phyloP scores from a whole-genome alignment of 1,284 basidiomycete species.

The Rhodotorula mucilaginosa region DNA sequence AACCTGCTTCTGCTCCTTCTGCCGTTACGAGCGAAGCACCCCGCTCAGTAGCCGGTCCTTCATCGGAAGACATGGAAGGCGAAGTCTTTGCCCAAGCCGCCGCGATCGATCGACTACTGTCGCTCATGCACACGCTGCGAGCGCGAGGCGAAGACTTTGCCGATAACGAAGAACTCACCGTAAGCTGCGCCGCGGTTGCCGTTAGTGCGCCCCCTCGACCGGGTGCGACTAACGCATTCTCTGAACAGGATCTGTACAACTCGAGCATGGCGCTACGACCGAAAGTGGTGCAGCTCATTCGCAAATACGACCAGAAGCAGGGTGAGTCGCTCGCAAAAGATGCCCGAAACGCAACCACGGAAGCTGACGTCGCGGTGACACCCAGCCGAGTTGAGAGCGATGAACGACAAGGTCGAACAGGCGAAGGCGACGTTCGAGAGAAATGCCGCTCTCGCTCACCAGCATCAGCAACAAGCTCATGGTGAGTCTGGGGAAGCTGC shows the following conservation, averaged over 20 bases:
- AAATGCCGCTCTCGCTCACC: conserved; percentile 27
- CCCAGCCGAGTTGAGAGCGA: conserved; percentile 42
- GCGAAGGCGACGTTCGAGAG: conserved; percentile 45
- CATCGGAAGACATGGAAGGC: conserved; percentile 83
- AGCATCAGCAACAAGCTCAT: neutral
- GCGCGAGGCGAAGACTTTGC: conserved; percentile 75
- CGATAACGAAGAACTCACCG: conserved; percentile 92
- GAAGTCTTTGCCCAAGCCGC: conserved; percentile 77
- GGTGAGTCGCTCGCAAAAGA: conserved; percentile 54
- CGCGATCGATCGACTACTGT: conserved; percentile 82
- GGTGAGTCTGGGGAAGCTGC: too few species aligned
- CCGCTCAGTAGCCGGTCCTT: neutral
- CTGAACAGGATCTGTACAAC: conserved; percentile 76
- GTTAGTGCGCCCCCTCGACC: too few species aligned
- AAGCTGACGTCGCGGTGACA: too few species aligned
- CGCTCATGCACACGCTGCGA: conserved; percentile 71
- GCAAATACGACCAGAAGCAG: conserved; percentile 91
- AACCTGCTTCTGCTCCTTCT: conserved; percentile 62
- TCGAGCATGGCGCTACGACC: conserved; percentile 82
- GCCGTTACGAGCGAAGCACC: neutral
- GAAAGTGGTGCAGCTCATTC: conserved; percentile 93
- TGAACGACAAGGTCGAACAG: conserved; percentile 43
- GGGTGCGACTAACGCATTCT: neutral
- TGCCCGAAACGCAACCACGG: too few species aligned
- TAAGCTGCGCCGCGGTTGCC: conserved; percentile 45